Percentiles rank a stretch among this genome's conserved stretches.
Conservation (phyloP, 2,329 filamentous ascomycete species). For the Davidsoniella virescens region DNA sequence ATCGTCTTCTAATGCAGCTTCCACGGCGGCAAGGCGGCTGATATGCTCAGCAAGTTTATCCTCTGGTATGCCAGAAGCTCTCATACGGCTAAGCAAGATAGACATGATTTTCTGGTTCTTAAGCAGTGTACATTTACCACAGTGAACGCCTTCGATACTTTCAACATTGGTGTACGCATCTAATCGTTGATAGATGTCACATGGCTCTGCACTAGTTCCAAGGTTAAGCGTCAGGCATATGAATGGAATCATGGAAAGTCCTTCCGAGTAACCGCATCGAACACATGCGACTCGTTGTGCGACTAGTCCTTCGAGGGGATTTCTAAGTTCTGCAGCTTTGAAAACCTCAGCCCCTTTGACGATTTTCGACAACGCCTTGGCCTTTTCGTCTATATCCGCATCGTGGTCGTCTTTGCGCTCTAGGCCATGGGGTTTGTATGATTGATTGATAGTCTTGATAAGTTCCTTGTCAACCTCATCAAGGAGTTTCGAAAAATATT, state of each 20-base stretch:
- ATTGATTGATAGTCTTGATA: slow-evolving; percentile 25
- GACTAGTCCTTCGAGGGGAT: slow-evolving; percentile 73
- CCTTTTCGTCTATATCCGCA: slow-evolving; percentile 25
- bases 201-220: slow-evolving; percentile 41
- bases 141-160: slow-evolving; percentile 76
- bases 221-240: slow-evolving; percentile 83
- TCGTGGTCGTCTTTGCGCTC: slow-evolving; percentile 21
- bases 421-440: slow-evolving; percentile 1
- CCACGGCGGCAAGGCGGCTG: slow-evolving; percentile 47
- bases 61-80: slow-evolving; percentile 21
- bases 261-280: slow-evolving; percentile 71
- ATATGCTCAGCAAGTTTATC: slow-evolving; percentile 34
- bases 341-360: slow-evolving; percentile 23
- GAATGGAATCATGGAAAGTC: slow-evolving; percentile 79
- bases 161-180: slow-evolving; percentile 77
- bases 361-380: slow-evolving; percentile 22
- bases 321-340: slow-evolving; percentile 32
- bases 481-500: slow-evolving; percentile 84
- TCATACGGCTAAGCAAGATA: slow-evolving; percentile 23
- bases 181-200: slow-evolving; percentile 62
- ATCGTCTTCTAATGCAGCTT: slow-evolving; percentile 58
- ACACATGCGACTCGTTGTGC: slow-evolving; percentile 83
- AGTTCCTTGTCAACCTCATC: slow-evolving; percentile 73
- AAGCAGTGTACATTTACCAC: slow-evolving; percentile 74
- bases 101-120: slow-evolving; percentile 33